These are phyloP conservation scores for Termitomyces sp. DNA, from an alignment of 768 basidiomycete genomes.

Conservation along the genomic window DNA sequence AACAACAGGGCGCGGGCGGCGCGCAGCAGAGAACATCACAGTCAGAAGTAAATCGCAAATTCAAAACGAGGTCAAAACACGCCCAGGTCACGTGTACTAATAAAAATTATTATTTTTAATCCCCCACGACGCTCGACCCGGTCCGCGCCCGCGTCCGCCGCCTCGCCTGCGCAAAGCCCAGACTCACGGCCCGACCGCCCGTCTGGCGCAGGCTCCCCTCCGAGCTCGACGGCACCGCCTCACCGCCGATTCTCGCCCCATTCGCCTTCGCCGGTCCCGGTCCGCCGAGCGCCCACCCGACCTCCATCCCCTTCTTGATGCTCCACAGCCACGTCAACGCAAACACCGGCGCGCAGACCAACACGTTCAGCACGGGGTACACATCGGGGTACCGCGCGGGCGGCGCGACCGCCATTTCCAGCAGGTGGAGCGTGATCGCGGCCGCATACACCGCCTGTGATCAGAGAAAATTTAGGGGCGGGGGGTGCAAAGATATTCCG, in stretches of 20 bases:
- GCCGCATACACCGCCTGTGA: slow-evolving; percentile 51
- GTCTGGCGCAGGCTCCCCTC: slow-evolving; percentile 12
- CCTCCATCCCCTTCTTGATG: slow-evolving; percentile 73
- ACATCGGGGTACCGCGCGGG: slow-evolving; percentile 82
- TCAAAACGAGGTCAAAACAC: not conserved
- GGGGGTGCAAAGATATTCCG: not conserved
- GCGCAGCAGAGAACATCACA: slow-evolving; percentile 10
- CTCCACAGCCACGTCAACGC: slow-evolving; percentile 86
- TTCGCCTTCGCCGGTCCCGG: slow-evolving; percentile 21
- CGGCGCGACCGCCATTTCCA: slow-evolving; percentile 57
- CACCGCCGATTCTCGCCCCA: not conserved
- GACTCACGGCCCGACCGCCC: slow-evolving; percentile 20
- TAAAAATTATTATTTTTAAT: not conserved
- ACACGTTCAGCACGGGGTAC: slow-evolving; percentile 79
- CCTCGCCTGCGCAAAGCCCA: slow-evolving; percentile 4
- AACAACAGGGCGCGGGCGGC: slow-evolving; percentile 16
- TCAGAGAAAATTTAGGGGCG: slow-evolving; percentile 1
- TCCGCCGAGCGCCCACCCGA: slow-evolving; percentile 73
- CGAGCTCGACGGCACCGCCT: not conserved
- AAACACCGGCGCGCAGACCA: slow-evolving; percentile 78
- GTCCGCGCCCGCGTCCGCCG: not conserved
- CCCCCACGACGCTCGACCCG: not conserved
- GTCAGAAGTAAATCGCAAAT: not conserved
- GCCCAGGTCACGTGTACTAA: not conserved
- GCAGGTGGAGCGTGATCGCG: slow-evolving; percentile 50